Conservation (phyloP, 225 moss, liverwort and hornwort genomes). For the Pseudisothecium myosuroides region DNA sequence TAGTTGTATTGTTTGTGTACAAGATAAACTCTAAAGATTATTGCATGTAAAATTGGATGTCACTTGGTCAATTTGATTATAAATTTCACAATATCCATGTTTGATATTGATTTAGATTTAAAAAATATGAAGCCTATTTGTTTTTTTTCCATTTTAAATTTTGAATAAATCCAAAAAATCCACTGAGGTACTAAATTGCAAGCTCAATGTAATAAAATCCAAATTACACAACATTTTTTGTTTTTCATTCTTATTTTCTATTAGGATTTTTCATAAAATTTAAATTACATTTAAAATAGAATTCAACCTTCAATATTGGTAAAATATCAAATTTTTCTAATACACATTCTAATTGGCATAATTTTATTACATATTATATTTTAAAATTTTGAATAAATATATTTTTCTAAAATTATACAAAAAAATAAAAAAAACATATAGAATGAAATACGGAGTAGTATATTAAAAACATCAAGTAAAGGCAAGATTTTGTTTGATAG, state of each 20-base stretch:
- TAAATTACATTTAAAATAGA: background rate
- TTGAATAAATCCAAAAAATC: background rate
- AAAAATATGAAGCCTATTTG: background rate
- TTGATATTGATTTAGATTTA: background rate
- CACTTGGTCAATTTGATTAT: background rate
- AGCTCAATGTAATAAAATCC: background rate
- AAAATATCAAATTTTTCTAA: background rate
- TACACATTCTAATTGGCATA: background rate
- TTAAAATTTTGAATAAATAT: background rate
- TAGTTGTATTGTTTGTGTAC: background rate
- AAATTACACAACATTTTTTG: background rate
- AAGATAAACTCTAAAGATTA: accelerated
- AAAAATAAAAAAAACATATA: background rate
- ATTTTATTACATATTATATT: background rate
- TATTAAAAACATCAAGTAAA: no score
- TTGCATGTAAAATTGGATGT: background rate
- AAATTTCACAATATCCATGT: background rate
- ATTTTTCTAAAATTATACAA: background rate
- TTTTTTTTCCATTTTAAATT: background rate
- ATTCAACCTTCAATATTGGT: background rate
- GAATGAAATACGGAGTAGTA: no score
- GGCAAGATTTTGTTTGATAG: background rate
- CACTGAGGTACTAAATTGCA: background rate
- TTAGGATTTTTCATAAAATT: background rate
- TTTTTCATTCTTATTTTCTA: background rate